Conservation (phyloP, 2,329 filamentous ascomycete species). For the Chrysoporthe deuterocubensis region DNA sequence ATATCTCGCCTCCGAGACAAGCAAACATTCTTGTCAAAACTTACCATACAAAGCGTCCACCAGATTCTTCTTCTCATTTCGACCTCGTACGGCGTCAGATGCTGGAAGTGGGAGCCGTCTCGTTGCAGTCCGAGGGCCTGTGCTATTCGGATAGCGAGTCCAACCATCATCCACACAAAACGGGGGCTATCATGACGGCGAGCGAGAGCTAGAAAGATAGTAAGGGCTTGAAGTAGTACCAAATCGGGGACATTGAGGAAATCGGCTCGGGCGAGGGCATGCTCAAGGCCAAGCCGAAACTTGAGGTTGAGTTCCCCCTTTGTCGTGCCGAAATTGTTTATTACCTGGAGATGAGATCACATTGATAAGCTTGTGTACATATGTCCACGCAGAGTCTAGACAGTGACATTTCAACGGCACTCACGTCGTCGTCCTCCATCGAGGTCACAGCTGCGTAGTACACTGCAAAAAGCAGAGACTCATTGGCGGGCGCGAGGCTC, state of each 20-base stretch:
- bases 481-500: conserved; percentile 44
- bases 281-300: conserved; percentile 55
- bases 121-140: conserved; percentile 48
- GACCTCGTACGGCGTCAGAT: conserved; percentile 54
- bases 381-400: too few species aligned
- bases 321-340: conserved; percentile 46
- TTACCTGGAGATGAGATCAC: conserved; percentile 22
- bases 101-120: conserved; percentile 47
- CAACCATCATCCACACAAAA: conserved; percentile 53
- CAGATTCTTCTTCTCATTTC: conserved; percentile 59
- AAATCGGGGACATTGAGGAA: conserved; percentile 62
- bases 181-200: conserved; percentile 51
- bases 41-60: conserved; percentile 54
- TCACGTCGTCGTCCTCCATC: conserved; percentile 61
- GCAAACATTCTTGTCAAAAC: not conserved
- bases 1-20: too few species aligned
- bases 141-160: conserved; percentile 50
- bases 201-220: conserved; percentile 58
- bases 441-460: conserved; percentile 60
- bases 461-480: conserved; percentile 60
- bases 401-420: conserved; percentile 28
- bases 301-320: conserved; percentile 50
- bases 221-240: conserved; percentile 61
- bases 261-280: conserved; percentile 60
- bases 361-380: not conserved